phyloP scores from a whole-genome alignment of 2,329 filamentous ascomycete species.

The Gliomastix tumulicola region DNA sequence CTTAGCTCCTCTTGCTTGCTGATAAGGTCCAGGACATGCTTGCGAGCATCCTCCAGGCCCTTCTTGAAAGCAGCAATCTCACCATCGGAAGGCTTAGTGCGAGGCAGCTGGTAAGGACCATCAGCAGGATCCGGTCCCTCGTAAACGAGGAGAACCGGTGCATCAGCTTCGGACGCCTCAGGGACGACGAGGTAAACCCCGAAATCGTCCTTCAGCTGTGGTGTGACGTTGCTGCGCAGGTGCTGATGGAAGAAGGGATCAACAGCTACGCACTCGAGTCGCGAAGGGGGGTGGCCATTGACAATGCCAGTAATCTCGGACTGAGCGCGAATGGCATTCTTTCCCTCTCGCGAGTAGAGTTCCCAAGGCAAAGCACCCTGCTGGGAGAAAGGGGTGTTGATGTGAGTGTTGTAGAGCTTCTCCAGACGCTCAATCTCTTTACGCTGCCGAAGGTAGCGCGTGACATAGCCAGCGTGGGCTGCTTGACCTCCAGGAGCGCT shows the following conservation, averaged over 20 bases:
- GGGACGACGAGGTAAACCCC: constrained; percentile 71
- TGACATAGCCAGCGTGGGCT: constrained; percentile 76
- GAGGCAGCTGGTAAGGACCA: constrained; percentile 46
- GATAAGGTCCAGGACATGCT: constrained; percentile 51
- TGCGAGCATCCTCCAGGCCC: constrained; percentile 46
- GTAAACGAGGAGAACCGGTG: constrained; percentile 65
- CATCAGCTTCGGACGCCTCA: constrained; percentile 48
- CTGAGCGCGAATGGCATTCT: constrained; percentile 71
- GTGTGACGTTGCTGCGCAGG: constrained; percentile 56
- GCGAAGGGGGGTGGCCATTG: constrained; percentile 64
- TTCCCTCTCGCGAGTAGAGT: constrained; percentile 78
- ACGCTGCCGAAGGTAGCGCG: constrained; percentile 78
- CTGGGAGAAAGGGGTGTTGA: constrained; percentile 67
- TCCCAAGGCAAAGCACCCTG: constrained; percentile 76
- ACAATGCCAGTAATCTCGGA: constrained; percentile 70
- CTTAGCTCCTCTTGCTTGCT: constrained; percentile 50
- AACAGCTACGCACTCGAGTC: constrained; percentile 59
- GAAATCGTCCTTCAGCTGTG: constrained; percentile 57
- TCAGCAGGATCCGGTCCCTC: constrained; percentile 52
- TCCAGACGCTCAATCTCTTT: constrained; percentile 79
- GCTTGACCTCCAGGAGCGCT: constrained; percentile 66
- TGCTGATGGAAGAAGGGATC: constrained; percentile 77
- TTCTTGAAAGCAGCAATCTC: constrained; percentile 48
- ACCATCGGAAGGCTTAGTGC: constrained; percentile 39
- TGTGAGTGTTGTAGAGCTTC: constrained; percentile 73